Base-by-base conservation (phyloP, 225 moss, liverwort and hornwort species). In the Takakia lepidozioides region DNA sequence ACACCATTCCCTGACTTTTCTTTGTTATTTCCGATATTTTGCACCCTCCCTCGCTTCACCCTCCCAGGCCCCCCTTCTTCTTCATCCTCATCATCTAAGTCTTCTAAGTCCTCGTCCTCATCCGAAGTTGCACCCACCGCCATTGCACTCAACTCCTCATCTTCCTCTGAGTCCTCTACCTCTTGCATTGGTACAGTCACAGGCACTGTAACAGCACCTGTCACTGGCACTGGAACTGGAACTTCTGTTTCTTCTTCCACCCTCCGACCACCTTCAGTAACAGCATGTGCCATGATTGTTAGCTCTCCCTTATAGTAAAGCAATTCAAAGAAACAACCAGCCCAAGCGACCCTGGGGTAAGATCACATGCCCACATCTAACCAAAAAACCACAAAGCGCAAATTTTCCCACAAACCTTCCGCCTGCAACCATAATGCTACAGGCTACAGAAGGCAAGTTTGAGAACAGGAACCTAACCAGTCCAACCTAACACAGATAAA, bases 71-170 rank as follows among this genome's bases (percentile, higher is more conserved):
- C 60, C 23, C 59, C 46, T 25, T 69, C 68, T 26, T 79, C 78
- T 32, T 77, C 80, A 34, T 78, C 71, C 34, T 53, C 61, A 40
- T 74, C 77, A 27, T 59, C 81, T 35, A 70, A 30, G 54, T 82
- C 81, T 25, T 84, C 74, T 17, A 62, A 58, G 25, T 70, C 72
- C 38, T 81, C 78, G 40, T 87, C n/a, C n/a, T n/a, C 91, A 21
- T 65, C 80, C 19, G 78, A 53, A 39, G 48, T 54, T 47, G 54
- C 59, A 47, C 66, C 80, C 51, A 68, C 85, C 4, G 48, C 66
- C 28, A 54, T 66, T 16, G 36, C 46, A 3, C 10, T 38, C 10
- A 44, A 29, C 20, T 65, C 66, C 20, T 53, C 57, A 17, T 68
- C 67, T 52, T 78, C 60, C 42, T 63, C 75, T 44, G 60, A 74